A percentile compares a stretch with the other conserved stretches of the same genome.
phyloP scores from a whole-genome alignment of 2,329 filamentous ascomycete species.

The Basipetospora sp. region DNA sequence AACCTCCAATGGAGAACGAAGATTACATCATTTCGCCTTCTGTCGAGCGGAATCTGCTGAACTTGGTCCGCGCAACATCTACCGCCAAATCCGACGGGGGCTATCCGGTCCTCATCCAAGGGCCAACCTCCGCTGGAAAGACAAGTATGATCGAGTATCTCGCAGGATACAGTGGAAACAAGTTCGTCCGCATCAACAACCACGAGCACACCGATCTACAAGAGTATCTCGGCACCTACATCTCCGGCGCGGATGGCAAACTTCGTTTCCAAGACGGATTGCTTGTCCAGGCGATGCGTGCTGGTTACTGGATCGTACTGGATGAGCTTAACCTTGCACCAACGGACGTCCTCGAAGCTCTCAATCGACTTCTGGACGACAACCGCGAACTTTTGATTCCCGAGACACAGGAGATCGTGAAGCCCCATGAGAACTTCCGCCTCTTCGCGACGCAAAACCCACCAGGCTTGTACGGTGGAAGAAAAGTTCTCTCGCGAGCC shows the following conservation, averaged over 20 bases:
- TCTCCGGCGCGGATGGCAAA: conserved; percentile 72
- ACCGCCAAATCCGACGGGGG: conserved; percentile 43
- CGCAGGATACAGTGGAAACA: conserved; percentile 90
- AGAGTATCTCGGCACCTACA: conserved; percentile 90
- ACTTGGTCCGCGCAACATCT: conserved; percentile 83
- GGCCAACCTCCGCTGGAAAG: conserved; percentile 92
- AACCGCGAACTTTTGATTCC: conserved; percentile 91
- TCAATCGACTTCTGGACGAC: conserved; percentile 90
- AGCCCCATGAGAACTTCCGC: conserved; percentile 89
- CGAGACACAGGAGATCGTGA: conserved; percentile 87
- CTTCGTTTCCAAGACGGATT: conserved; percentile 86
- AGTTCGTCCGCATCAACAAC: conserved; percentile 97
- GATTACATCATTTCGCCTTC: conserved; percentile 97
- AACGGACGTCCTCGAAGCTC: conserved; percentile 87
- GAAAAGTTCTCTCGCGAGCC: conserved; percentile 82
- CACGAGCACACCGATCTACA: conserved; percentile 97
- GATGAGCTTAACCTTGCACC: conserved; percentile 95
- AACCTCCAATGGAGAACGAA: conserved; percentile 51
- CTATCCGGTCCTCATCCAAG: conserved; percentile 90
- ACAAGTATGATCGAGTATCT: conserved; percentile 99
- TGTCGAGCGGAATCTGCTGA: conserved; percentile 85
- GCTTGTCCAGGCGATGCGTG: conserved; percentile 76
- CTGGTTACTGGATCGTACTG: conserved; percentile 94
- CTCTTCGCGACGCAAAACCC: conserved; percentile 97
- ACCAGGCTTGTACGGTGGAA: conserved; percentile 82